A percentile compares a stretch with the other conserved stretches of the same genome.
These are phyloP conservation scores for Xylariaceae sp. DNA, from an alignment of 2,329 filamentous ascomycete genomes.

Conservation along the genomic window DNA sequence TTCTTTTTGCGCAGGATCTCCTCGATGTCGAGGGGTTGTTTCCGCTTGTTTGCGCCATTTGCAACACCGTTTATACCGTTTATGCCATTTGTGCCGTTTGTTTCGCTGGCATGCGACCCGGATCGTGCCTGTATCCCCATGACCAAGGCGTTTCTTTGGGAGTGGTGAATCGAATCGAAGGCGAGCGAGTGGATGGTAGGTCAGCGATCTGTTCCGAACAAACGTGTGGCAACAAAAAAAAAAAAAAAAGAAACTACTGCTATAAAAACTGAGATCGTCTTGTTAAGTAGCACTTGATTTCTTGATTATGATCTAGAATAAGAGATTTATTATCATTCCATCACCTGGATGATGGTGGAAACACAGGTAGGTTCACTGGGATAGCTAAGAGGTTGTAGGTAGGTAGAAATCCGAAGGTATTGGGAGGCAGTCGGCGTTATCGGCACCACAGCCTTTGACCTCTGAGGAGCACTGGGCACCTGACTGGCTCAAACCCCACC, in stretches of 20 bases:
- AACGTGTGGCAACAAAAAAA: not conserved
- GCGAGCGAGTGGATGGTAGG: not conserved
- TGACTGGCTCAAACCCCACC: slow-evolving; percentile 15
- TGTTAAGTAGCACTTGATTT: too few relatives aligned
- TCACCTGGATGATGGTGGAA: too few relatives aligned
- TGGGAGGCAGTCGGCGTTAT: too few relatives aligned
- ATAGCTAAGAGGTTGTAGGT: too few relatives aligned
- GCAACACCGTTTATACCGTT: slow-evolving; percentile 15
- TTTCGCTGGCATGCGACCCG: slow-evolving; percentile 22
- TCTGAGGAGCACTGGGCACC: too few relatives aligned
- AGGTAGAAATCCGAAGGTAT: too few relatives aligned
- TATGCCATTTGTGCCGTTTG: slow-evolving; percentile 16
- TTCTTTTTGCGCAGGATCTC: slow-evolving; percentile 84
- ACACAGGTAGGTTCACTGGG: too few relatives aligned
- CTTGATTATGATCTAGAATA: too few relatives aligned
- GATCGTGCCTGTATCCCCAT: slow-evolving; percentile 35
- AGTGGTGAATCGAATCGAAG: not conserved
- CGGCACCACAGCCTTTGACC: too few relatives aligned
- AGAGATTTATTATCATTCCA: too few relatives aligned
- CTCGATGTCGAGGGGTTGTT: slow-evolving; percentile 75
- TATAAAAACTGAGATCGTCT: too few relatives aligned
- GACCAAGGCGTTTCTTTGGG: slow-evolving; percentile 1
- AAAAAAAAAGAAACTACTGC: too few relatives aligned
- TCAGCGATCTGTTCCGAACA: not conserved
- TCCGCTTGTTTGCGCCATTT: slow-evolving; percentile 23